Conservation (phyloP, 352 stramenopile species). For the Blastocystis sp. region DNA sequence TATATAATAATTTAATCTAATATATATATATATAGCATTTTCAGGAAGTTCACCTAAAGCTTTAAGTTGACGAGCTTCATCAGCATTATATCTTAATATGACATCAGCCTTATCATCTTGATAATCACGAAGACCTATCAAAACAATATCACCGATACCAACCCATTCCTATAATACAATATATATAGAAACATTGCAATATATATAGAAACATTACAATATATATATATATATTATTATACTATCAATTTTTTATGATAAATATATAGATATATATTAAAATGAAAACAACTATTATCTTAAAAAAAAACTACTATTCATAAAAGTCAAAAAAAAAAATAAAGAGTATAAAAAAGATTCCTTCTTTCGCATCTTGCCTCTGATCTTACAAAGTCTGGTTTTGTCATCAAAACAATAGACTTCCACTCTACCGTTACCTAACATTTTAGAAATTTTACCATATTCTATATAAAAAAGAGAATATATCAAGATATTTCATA, state of each 20-base stretch:
- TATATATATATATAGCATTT: slow-evolving; percentile 48
- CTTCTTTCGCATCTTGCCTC: slow-evolving; percentile 72
- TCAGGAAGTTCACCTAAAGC: slow-evolving; percentile 97
- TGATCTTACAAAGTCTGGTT: slow-evolving; percentile 64
- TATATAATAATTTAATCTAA: not conserved
- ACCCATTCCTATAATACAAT: slow-evolving; percentile 24
- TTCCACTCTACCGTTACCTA: slow-evolving; percentile 63
- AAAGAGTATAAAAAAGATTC: too few relatives aligned
- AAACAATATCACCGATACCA: slow-evolving; percentile 78
- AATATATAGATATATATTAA: too few relatives aligned
- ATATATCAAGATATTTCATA: slow-evolving; percentile 4
- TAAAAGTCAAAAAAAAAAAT: too few relatives aligned
- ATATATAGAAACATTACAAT: too few relatives aligned
- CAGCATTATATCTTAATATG: slow-evolving; percentile 75
- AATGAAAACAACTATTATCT: too few relatives aligned
- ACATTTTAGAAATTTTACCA: slow-evolving; percentile 41
- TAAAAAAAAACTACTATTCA: too few relatives aligned
- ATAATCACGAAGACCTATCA: slow-evolving; percentile 93
- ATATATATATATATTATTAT: too few relatives aligned
- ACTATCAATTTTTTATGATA: too few relatives aligned
- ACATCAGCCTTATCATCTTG: slow-evolving; percentile 98
- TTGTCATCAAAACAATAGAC: slow-evolving; percentile 67
- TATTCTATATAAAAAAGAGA: slow-evolving; percentile 40
- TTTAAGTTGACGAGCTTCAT: slow-evolving; percentile 89
- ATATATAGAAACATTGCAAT: not conserved